Conservation (phyloP, 108 stramenopile species). For the Skeletonema menzelii region DNA sequence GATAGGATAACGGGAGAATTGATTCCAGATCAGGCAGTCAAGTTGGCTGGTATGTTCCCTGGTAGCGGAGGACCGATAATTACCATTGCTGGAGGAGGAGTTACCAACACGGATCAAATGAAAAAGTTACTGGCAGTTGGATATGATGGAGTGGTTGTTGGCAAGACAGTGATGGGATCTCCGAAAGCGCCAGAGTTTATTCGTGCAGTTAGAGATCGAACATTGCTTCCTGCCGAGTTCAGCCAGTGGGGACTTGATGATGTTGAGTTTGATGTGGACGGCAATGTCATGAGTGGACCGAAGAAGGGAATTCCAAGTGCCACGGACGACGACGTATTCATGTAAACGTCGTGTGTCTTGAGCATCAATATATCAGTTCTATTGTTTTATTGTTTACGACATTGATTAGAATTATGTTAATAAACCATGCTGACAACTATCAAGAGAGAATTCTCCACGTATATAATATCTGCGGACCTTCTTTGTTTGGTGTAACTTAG, state of each 20-base stretch:
- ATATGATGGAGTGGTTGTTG: conserved; percentile 88
- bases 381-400: background rate
- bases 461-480: background rate
- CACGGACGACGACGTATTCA: conserved; percentile 33
- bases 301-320: conserved; percentile 44
- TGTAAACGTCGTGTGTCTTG: background rate
- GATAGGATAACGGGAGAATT: conserved; percentile 72
- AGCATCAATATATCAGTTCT: background rate
- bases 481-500: background rate
- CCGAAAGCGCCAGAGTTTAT: conserved; percentile 85
- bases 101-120: conserved; percentile 78
- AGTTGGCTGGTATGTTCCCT: conserved; percentile 86
- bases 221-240: conserved; percentile 85
- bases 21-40: conserved; percentile 77
- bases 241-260: conserved; percentile 84
- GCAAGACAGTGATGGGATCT: conserved; percentile 85
- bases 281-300: conserved; percentile 73
- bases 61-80: conserved; percentile 86
- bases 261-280: conserved; percentile 81
- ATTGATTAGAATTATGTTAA: background rate
- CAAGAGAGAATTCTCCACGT: background rate
- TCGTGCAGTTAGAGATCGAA: conserved; percentile 82
- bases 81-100: conserved; percentile 79
- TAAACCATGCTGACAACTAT: background rate
- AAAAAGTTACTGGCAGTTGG: conserved; percentile 84